phyloP scores from a whole-genome alignment of 257 asterid species.

The Cinchona pubescens region DNA sequence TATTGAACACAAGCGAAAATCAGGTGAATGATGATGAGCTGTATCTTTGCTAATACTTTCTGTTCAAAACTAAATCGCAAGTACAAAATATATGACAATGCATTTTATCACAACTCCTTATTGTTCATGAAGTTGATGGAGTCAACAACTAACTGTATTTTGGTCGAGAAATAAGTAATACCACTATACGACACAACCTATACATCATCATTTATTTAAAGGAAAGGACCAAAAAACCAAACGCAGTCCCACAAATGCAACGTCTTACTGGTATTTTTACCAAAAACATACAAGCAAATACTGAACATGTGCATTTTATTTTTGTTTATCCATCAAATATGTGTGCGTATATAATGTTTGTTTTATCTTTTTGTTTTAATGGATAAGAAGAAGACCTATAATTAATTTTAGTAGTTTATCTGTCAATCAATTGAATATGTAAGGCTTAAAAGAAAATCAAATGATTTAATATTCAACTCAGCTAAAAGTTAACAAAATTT shows the following conservation, averaged over 20 bases:
- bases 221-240: neutral
- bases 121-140: neutral
- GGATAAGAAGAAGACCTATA: too few relatives aligned
- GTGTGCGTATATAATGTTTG: too few relatives aligned
- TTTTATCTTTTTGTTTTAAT: too few relatives aligned
- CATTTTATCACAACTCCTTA: neutral
- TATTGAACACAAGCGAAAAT: neutral
- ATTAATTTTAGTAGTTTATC: too few relatives aligned
- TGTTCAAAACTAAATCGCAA: neutral
- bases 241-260: neutral
- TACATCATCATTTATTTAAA: neutral
- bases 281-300: neutral
- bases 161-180: neutral
- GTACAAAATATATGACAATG: neutral
- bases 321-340: too few relatives aligned
- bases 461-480: too few relatives aligned
- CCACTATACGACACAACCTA: neutral
- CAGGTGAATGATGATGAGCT: neutral
- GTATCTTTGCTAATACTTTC: neutral
- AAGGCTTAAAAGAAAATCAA: too few relatives aligned
- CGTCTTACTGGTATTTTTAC: neutral
- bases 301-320: too few relatives aligned
- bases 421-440: too few relatives aligned
- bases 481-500: too few relatives aligned
- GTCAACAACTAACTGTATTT: neutral